Percentiles rank a stretch among this genome's conserved stretches.
These are phyloP conservation scores for Millerozyma acaciae DNA, from an alignment of 805 yeast species.

Conservation along the genomic window DNA sequence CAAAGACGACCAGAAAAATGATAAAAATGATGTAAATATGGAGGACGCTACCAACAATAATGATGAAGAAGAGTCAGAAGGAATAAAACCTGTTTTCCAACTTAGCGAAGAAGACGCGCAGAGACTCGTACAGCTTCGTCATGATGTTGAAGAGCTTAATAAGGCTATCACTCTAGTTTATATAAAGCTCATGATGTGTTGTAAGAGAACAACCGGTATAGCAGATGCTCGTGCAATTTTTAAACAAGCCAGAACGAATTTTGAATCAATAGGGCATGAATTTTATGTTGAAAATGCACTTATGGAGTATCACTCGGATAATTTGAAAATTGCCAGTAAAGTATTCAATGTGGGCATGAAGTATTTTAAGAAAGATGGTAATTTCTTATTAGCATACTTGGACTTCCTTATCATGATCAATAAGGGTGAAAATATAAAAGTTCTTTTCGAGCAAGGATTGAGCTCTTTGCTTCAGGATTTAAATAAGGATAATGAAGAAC, in stretches of 20 bases:
- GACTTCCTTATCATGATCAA: conserved; percentile 65
- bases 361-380: conserved; percentile 48
- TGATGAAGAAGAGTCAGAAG: conserved; percentile 7
- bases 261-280: conserved; percentile 62
- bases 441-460: conserved; percentile 74
- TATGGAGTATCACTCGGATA: conserved; percentile 70
- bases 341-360: conserved; percentile 79
- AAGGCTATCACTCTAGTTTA: conserved; percentile 60
- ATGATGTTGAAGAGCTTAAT: conserved; percentile 19
- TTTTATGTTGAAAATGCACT: conserved; percentile 78
- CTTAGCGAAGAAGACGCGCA: conserved; percentile 19
- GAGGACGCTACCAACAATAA: conserved; percentile 19
- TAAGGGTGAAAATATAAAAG: conserved; percentile 72
- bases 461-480: conserved; percentile 45
- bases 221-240: conserved; percentile 72
- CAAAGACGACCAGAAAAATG: conserved; percentile 10
- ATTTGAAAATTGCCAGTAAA: conserved; percentile 63
- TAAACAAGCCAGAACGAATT: conserved; percentile 59
- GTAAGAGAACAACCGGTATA: conserved; percentile 64
- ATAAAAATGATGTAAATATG: conserved; percentile 4
- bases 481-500: conserved; percentile 22
- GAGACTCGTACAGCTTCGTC: conserved; percentile 16
- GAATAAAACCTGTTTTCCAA: conserved; percentile 6
- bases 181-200: conserved; percentile 64
- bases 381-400: conserved; percentile 64